Base-by-base conservation (phyloP, 345 rosid genomes). In the Salix suchowensis region DNA sequence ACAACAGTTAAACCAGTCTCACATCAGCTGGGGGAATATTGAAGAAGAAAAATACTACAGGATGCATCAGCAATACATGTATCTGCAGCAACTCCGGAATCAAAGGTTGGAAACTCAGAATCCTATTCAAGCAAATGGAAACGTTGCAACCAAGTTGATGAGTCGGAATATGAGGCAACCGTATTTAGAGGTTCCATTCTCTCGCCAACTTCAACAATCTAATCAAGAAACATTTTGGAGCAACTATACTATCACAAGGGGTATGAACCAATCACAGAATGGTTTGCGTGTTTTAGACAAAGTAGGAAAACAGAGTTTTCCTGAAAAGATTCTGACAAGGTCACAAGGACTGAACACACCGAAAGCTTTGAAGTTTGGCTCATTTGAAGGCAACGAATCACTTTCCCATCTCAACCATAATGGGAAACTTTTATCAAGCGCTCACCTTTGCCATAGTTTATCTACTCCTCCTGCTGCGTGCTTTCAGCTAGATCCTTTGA, bases 271-370 rank as follows among this genome's bases (percentile, higher is more conserved):
- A 70, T 73, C 82, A 4, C 74, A 55, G 19, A 74, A 54, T 77
- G 50, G 72, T 28, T 46, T 74, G 55, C 85, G 81, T 68, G 79
- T 76, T 77, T 40, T 78, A 64, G 87, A 87, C 64, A 87, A 81
- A 67, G 71, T 77, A 26, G 87, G 86, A 65, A 88, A 74, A 65
- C 85, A 80, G 72, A 78, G 55, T 67, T 87, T 84, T 79, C 88
- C 92, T 10, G 92, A 90, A 80, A 92, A 88, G 86, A 87, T 87
- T 77, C 73, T 88, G 30, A 86, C 88, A 79, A 88, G 94, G 86
- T 82, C 92, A 7, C 89, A 86, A 5, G 92, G 90, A 52, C 23
- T 77, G 75, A 85, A 82, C 87, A 80, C 84, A 0, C 77, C 83
- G 30, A 88, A 88, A 79, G 77, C 88, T 67, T 74, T 87, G 36